These are phyloP conservation scores for Apostasia shenzhenica DNA, from an alignment of 106 monocot genomes.

Conservation along the genomic window DNA sequence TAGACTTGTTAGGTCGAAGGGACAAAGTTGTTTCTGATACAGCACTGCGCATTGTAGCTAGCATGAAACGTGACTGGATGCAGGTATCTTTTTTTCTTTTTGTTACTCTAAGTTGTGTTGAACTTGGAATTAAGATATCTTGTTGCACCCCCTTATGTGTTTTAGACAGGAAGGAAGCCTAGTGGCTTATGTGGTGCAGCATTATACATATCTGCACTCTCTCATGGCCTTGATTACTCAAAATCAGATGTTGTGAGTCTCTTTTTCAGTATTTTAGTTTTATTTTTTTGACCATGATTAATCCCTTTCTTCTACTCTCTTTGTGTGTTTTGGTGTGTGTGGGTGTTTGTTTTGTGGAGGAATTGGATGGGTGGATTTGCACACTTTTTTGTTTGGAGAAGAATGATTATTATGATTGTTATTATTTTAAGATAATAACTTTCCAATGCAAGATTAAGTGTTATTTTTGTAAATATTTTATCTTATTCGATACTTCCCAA, in stretches of 20 bases:
- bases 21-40: constrained; percentile 55
- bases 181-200: constrained; percentile 98
- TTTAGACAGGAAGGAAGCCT: constrained; percentile 93
- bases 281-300: neutral
- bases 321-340: too few relatives aligned
- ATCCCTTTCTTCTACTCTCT: too few relatives aligned
- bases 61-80: constrained; percentile 99
- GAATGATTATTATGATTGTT: too few relatives aligned
- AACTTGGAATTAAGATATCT: neutral
- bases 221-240: constrained; percentile 71
- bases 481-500: too few relatives aligned
- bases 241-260: constrained; percentile 87
- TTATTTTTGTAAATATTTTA: too few relatives aligned
- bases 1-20: constrained; percentile 60
- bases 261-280: neutral
- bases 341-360: too few relatives aligned
- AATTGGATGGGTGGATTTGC: too few relatives aligned
- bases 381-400: too few relatives aligned
- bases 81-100: constrained; percentile 21
- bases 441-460: too few relatives aligned
- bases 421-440: too few relatives aligned
- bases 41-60: constrained; percentile 75
- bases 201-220: constrained; percentile 85
- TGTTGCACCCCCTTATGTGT: neutral
- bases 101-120: neutral